Percentiles rank a stretch among this genome's conserved stretches.
Evolutionary conservation across 2,329 filamentous ascomycete genomes (phyloP).

Genomic region (Ceratocystis huliohia): DNA sequence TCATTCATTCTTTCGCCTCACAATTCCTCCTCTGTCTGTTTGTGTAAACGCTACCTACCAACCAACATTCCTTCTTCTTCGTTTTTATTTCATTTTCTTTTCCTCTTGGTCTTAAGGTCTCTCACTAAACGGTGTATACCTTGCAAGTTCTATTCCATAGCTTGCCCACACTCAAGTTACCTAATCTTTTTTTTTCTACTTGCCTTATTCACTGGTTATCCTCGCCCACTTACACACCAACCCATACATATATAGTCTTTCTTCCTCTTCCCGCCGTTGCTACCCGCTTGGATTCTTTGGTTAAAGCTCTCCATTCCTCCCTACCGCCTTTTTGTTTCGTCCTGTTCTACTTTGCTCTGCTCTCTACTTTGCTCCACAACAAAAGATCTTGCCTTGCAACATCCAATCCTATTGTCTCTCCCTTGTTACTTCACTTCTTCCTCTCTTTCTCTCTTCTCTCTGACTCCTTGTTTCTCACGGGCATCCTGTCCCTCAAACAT

Average conservation of each 20-base stretch:
- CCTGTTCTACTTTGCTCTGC: not conserved
- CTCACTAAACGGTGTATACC: not conserved
- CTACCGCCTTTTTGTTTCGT: conserved; percentile 6
- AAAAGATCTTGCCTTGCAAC: not conserved
- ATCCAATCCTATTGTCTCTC: conserved; percentile 1
- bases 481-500: conserved; percentile 9
- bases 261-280: not conserved
- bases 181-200: no score
- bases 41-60: not conserved
- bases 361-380: not conserved
- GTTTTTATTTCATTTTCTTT: conserved; percentile 6
- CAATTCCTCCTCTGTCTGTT: conserved; percentile 10
- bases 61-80: conserved; percentile 12
- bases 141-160: not conserved
- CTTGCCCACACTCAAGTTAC: not conserved
- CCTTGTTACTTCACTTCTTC: not conserved
- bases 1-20: conserved; percentile 15
- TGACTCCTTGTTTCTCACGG: not conserved
- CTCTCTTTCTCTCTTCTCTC: conserved; percentile 10
- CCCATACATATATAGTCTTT: not conserved
- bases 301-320: conserved; percentile 10
- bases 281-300: not conserved
- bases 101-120: not conserved
- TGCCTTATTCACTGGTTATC: not conserved
- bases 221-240: not conserved